phyloP scores from a whole-genome alignment of 164 flowering plant genomes.

The Chimonanthus salicifolius region DNA sequence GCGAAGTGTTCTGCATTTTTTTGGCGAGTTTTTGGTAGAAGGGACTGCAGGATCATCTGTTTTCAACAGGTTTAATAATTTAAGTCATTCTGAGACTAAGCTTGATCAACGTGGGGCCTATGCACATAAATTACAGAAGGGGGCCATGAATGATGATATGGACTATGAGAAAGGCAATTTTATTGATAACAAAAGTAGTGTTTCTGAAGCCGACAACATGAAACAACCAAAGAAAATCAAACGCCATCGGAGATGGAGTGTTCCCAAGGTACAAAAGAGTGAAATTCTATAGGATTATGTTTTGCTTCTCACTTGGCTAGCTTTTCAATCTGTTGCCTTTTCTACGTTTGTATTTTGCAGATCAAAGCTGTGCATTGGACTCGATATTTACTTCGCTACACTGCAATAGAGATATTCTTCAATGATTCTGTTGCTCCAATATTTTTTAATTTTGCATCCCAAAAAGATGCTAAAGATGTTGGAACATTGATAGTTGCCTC shows the following conservation, averaged over 20 bases:
- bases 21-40: slow-evolving; percentile 87
- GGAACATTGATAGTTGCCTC: slow-evolving; percentile 76
- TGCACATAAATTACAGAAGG: slow-evolving; percentile 42
- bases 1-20: slow-evolving; percentile 74
- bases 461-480: slow-evolving; percentile 78
- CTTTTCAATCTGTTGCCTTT: background rate
- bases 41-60: slow-evolving; percentile 94
- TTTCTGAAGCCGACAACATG: slow-evolving; percentile 21
- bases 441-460: slow-evolving; percentile 80
- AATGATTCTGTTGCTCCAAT: slow-evolving; percentile 72
- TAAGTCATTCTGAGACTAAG: slow-evolving; percentile 37
- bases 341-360: slow-evolving; percentile 29
- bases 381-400: slow-evolving; percentile 86
- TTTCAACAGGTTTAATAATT: slow-evolving; percentile 39
- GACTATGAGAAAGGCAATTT: slow-evolving; percentile 42
- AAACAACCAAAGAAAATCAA: slow-evolving; percentile 50
- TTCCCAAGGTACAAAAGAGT: slow-evolving; percentile 51
- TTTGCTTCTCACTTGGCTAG: background rate
- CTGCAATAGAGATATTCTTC: slow-evolving; percentile 91
- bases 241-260: slow-evolving; percentile 84
- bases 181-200: slow-evolving; percentile 24
- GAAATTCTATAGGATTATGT: background rate
- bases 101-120: slow-evolving; percentile 34
- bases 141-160: slow-evolving; percentile 28
- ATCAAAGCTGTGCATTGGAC: slow-evolving; percentile 95